These are phyloP conservation scores for Breynia disticha DNA, from an alignment of 441 rosid genomes.

Conservation along the genomic window DNA sequence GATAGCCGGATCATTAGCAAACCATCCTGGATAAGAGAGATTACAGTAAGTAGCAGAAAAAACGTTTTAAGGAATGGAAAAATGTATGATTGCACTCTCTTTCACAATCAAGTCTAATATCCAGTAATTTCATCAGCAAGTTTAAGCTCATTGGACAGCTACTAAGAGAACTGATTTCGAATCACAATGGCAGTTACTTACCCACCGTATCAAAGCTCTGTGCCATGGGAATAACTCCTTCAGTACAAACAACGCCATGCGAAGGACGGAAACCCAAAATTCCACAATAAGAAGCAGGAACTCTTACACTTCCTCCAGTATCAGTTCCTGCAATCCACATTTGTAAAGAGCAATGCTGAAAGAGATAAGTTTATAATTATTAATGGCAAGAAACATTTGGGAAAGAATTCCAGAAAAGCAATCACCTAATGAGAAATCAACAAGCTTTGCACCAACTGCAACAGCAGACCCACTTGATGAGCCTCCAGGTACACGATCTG, in stretches of 20 bases:
- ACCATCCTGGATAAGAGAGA: constrained; percentile 52
- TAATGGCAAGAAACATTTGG: not conserved
- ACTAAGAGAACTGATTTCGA: not conserved
- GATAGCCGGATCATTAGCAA: constrained; percentile 43
- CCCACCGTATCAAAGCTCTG: constrained; percentile 95
- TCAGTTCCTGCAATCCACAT: constrained; percentile 51
- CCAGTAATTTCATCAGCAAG: too few relatives aligned
- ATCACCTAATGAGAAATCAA: constrained; percentile 79
- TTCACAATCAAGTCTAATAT: too few relatives aligned
- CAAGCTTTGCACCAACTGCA: constrained; percentile 73
- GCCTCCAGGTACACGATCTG: constrained; percentile 78
- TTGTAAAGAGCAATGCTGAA: not conserved
- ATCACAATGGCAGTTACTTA: constrained; percentile 16
- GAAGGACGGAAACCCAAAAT: constrained; percentile 85
- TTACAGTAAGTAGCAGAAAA: not conserved
- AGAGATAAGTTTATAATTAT: too few relatives aligned
- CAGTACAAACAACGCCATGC: constrained; percentile 41
- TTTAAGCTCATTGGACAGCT: too few relatives aligned
- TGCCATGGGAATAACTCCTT: constrained; percentile 78
- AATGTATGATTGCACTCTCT: too few relatives aligned
- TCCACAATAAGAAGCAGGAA: constrained; percentile 80
- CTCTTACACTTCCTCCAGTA: constrained; percentile 91
- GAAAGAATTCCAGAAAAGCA: constrained; percentile 3
- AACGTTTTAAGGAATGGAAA: too few relatives aligned
- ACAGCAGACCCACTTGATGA: constrained; percentile 98